Evolutionary conservation across 2,329 filamentous ascomycete species (phyloP).

Genomic region (Botryotinia globosa): DNA sequence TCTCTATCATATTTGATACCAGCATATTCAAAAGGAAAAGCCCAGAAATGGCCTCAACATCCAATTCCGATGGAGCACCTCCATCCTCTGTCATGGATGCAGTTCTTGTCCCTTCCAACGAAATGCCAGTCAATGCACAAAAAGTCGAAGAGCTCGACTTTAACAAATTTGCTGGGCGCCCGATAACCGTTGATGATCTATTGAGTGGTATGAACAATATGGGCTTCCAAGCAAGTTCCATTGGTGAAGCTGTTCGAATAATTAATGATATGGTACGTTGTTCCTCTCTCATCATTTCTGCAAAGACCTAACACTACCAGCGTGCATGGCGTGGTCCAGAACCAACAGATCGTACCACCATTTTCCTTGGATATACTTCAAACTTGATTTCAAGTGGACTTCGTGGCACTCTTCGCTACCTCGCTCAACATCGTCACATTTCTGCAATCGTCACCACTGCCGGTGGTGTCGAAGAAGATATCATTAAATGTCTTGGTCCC

Average conservation of each 20-base stretch:
- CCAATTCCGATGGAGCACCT: conserved; percentile 38
- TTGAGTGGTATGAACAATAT: conserved; percentile 79
- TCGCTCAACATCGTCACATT: conserved; percentile 89
- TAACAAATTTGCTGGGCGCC: conserved; percentile 69
- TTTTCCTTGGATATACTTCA: conserved; percentile 96
- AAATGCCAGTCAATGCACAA: conserved; percentile 73
- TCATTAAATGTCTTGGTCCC: conserved; percentile 95
- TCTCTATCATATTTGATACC: background rate
- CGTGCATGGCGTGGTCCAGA: conserved; percentile 78
- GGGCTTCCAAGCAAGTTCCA: conserved; percentile 78
- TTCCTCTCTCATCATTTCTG: background rate
- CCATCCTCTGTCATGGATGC: conserved; percentile 69
- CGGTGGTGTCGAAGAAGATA: conserved; percentile 92
- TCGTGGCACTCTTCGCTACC: conserved; percentile 84
- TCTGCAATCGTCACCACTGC: conserved; percentile 93
- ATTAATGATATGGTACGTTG: conserved; percentile 85
- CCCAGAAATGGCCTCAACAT: conserved; percentile 13
- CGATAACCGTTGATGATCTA: conserved; percentile 83
- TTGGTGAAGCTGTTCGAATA: conserved; percentile 84
- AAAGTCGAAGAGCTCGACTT: conserved; percentile 92
- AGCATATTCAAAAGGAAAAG: background rate
- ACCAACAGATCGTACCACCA: conserved; percentile 76
- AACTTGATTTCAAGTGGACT: conserved; percentile 97
- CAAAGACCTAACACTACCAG: conserved; percentile 44
- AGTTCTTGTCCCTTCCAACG: conserved; percentile 79